phyloP scores from a whole-genome alignment of 176 grass and related monocot genomes.

The Secale cereale region DNA sequence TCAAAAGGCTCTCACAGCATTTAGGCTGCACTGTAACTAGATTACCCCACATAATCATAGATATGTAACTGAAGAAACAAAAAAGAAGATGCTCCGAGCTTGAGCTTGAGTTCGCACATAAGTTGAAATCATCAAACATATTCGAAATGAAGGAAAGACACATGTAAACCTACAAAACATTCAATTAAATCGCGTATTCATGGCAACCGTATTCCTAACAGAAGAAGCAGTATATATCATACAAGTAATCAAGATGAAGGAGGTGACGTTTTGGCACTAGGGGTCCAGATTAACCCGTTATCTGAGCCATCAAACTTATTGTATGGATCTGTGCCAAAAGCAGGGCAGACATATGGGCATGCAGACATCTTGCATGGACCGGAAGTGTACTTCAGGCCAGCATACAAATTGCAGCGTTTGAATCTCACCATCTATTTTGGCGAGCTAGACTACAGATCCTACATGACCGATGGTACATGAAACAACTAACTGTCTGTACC shows the following conservation, averaged over 20 bases:
- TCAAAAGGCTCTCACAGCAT: neutral
- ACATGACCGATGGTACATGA: neutral
- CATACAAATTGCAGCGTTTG: neutral
- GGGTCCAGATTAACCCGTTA: neutral
- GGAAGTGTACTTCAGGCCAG: neutral
- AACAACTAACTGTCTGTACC: neutral
- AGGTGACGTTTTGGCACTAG: neutral
- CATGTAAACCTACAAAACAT: neutral
- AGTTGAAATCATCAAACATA: neutral
- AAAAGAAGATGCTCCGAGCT: slow-evolving; percentile 18
- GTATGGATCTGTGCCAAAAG: neutral
- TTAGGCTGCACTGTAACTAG: neutral
- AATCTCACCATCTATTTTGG: neutral
- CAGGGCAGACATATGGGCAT: neutral
- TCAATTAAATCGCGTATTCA: neutral
- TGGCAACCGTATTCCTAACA: neutral
- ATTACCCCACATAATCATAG: neutral
- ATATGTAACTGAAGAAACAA: neutral
- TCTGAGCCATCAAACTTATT: neutral
- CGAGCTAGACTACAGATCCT: neutral
- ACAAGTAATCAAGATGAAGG: neutral
- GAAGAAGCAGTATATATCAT: neutral
- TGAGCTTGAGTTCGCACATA: neutral
- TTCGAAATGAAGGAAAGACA: neutral
- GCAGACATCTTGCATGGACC: neutral